Evolutionary conservation across 2,329 filamentous ascomycete genomes (phyloP).

Genomic region (Hypoxylon sp.): DNA sequence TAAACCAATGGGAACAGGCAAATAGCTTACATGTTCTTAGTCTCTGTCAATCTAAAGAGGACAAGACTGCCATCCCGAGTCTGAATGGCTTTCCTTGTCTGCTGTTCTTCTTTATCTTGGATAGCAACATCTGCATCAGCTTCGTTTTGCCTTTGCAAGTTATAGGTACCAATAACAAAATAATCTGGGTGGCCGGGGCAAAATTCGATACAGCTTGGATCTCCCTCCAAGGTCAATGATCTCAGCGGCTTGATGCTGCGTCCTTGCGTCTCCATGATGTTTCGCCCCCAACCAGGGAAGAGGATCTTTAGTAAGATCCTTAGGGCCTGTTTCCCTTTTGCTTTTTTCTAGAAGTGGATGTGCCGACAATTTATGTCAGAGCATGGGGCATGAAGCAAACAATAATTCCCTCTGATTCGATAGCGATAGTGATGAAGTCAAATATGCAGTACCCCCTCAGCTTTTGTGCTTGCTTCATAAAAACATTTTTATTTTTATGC

Average conservation of each 20-base stretch:
- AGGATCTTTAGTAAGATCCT: slow-evolving; percentile 4
- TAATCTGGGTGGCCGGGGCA: slow-evolving; percentile 73
- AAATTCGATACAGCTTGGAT: slow-evolving; percentile 85
- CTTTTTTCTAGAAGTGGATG: not conserved
- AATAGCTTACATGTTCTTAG: slow-evolving; percentile 67
- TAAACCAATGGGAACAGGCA: slow-evolving; percentile 19
- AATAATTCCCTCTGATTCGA: not conserved
- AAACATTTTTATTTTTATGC: slow-evolving; percentile 16
- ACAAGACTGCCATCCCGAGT: slow-evolving; percentile 81
- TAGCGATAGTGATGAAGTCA: not conserved
- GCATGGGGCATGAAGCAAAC: not conserved
- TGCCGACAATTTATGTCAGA: not conserved
- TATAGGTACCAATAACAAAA: slow-evolving; percentile 89
- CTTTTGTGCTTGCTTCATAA: slow-evolving; percentile 23
- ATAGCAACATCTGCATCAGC: slow-evolving; percentile 34
- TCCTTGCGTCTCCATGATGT: slow-evolving; percentile 41
- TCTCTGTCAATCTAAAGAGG: slow-evolving; percentile 70
- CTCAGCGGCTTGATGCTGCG: slow-evolving; percentile 59
- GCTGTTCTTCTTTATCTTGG: slow-evolving; percentile 46
- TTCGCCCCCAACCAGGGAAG: slow-evolving; percentile 6
- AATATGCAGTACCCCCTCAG: slow-evolving; percentile 15
- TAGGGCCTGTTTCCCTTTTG: not conserved
- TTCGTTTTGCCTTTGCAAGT: slow-evolving; percentile 69
- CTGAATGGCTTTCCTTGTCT: slow-evolving; percentile 62
- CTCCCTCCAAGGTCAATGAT: slow-evolving; percentile 72